These are phyloP conservation scores for Gnaphalium uliginosum DNA, from an alignment of 129 eudicot genomes.

Conservation along the genomic window DNA sequence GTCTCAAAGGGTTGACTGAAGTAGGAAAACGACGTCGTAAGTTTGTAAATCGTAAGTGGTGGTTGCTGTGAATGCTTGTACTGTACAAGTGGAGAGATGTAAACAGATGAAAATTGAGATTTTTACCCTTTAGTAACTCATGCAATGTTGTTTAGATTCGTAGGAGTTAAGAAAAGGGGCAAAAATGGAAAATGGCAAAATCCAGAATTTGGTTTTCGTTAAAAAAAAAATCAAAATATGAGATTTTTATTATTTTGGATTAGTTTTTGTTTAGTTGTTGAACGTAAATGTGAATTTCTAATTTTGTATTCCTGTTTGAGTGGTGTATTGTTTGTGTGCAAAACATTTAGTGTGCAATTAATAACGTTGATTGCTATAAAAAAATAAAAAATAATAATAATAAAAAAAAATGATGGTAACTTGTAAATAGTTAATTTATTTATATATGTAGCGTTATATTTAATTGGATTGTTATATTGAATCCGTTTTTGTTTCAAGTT, in stretches of 20 bases:
- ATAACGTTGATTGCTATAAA: too few relatives aligned
- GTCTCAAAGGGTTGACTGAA: constrained; percentile 41
- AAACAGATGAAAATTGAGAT: not conserved
- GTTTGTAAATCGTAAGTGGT: not conserved
- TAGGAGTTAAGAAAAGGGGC: constrained; percentile 1
- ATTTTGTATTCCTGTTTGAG: not conserved
- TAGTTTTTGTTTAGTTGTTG: not conserved
- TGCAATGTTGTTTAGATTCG: constrained; percentile 15
- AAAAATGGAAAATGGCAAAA: not conserved
- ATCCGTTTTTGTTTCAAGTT: not conserved
- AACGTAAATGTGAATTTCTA: not conserved
- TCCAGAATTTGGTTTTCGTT: not conserved
- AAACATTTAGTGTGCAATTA: not conserved
- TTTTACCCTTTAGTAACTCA: constrained; percentile 18
- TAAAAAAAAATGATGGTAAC: too few relatives aligned
- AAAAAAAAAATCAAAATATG: constrained; percentile 16
- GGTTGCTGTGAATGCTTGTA: constrained; percentile 22
- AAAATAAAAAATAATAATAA: too few relatives aligned
- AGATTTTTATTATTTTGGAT: not conserved
- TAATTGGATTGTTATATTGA: not conserved
- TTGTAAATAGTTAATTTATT: too few relatives aligned
- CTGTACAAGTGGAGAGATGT: constrained; percentile 16
- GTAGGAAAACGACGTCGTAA: not conserved
- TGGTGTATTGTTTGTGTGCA: not conserved
- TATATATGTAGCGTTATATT: too few relatives aligned